A percentile compares a stretch with the other conserved stretches of the same genome.
Evolutionary conservation across 1,284 basidiomycete species (phyloP).

Genomic region (Takashimella tepidaria): DNA sequence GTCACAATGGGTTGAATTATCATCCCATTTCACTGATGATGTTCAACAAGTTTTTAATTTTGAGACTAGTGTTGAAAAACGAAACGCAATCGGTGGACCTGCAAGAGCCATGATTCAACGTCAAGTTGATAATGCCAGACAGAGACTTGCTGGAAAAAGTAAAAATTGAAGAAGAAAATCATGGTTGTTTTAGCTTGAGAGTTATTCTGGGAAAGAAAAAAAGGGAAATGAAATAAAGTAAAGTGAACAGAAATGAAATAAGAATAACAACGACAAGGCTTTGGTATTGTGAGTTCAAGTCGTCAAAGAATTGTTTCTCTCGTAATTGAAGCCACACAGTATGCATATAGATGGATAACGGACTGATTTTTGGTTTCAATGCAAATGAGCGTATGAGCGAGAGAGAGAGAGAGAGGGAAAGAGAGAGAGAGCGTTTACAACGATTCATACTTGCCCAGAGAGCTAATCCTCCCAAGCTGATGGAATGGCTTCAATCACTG

Average conservation of each 20-base stretch:
- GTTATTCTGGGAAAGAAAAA: background rate
- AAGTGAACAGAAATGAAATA: too few species aligned
- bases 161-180: too few species aligned
- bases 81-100: constrained; percentile 87
- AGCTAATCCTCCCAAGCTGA: constrained; percentile 64
- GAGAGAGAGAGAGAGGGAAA: too few species aligned
- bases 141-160: constrained; percentile 47
- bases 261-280: too few species aligned
- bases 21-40: constrained; percentile 74
- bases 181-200: background rate
- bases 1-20: constrained; percentile 70
- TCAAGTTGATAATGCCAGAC: constrained; percentile 69
- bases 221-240: background rate
- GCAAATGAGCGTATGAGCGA: too few species aligned
- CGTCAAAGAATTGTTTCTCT: too few species aligned
- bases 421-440: too few species aligned
- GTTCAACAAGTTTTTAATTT: constrained; percentile 81
- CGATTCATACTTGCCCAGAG: too few species aligned
- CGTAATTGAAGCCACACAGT: too few species aligned
- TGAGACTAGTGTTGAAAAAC: constrained; percentile 89
- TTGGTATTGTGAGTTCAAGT: too few species aligned
- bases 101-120: constrained; percentile 76
- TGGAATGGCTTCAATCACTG: constrained; percentile 67
- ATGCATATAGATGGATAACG: too few species aligned
- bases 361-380: too few species aligned